Conservation (phyloP, 352 stramenopile genomes). For the Phytophthora citricola region DNA sequence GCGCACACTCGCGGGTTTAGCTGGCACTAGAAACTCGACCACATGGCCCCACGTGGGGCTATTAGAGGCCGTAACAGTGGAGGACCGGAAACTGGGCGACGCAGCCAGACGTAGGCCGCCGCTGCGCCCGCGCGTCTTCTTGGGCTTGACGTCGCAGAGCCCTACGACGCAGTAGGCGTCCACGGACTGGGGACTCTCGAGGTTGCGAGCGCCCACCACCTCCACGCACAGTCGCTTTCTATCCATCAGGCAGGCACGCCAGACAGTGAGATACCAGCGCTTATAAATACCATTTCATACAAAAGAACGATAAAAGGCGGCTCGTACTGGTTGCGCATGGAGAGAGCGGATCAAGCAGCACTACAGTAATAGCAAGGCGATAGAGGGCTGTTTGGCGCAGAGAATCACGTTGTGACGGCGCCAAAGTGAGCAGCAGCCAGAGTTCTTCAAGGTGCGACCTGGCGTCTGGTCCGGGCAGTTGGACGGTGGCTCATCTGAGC, state of each 20-base stretch:
- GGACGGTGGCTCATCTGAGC: background rate
- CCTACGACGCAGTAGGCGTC: constrained; percentile 77
- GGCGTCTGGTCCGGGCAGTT: constrained; percentile 18
- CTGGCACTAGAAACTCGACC: constrained; percentile 43
- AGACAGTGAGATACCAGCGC: constrained; percentile 4
- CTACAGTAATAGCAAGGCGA: background rate
- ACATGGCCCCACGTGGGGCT: constrained; percentile 57
- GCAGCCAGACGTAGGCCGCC: constrained; percentile 3
- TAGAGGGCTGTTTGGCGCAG: background rate
- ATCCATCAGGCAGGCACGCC: constrained; percentile 18
- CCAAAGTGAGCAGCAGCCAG: constrained; percentile 11
- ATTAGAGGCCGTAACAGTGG: constrained; percentile 40
- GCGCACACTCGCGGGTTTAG: constrained; percentile 25
- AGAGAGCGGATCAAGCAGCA: background rate
- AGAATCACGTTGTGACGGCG: constrained; percentile 7
- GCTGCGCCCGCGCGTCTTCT: constrained; percentile 7
- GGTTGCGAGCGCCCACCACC: constrained; percentile 73
- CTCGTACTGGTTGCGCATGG: constrained; percentile 18
- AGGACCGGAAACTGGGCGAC: constrained; percentile 35
- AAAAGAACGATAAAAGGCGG: background rate
- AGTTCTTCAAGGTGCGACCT: constrained; percentile 28
- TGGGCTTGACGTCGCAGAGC: constrained; percentile 36
- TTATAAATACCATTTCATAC: background rate
- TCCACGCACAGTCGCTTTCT: constrained; percentile 69
- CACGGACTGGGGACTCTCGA: constrained; percentile 63